Percentiles rank a stretch among this genome's conserved stretches.
Evolutionary conservation across 2,329 filamentous ascomycete genomes (phyloP).

Genomic region (Ophiostoma novo-ulmi): DNA sequence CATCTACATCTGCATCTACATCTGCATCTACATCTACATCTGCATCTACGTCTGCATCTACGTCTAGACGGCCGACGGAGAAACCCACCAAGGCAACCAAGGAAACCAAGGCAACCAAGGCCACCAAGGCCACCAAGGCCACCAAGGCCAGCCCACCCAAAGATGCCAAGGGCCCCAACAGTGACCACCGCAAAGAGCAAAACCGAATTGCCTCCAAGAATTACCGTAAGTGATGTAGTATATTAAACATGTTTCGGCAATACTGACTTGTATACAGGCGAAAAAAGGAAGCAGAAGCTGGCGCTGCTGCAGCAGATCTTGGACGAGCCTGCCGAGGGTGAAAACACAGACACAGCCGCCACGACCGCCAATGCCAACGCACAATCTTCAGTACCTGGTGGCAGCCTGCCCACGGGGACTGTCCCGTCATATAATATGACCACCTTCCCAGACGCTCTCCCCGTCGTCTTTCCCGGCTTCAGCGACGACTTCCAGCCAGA

Average conservation of each 20-base stretch:
- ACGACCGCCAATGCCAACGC: not conserved
- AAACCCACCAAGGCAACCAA: not conserved
- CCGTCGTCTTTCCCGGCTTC: not conserved
- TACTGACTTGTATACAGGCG: slow-evolving; percentile 33
- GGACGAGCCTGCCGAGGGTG: slow-evolving; percentile 6
- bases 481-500: not conserved
- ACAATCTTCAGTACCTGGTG: not conserved
- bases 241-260: not conserved
- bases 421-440: not conserved
- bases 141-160: slow-evolving; percentile 16
- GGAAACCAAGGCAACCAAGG: not conserved
- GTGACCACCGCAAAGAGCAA: slow-evolving; percentile 29
- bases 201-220: slow-evolving; percentile 31
- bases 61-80: too few species aligned
- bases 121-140: not conserved
- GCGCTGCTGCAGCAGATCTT: slow-evolving; percentile 39
- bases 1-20: too few species aligned
- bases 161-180: slow-evolving; percentile 25
- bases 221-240: slow-evolving; percentile 26
- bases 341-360: too few species aligned
- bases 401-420: not conserved
- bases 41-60: not conserved
- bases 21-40: not conserved
- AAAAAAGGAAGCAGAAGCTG: slow-evolving; percentile 42
- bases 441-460: not conserved